Evolutionary conservation across 352 stramenopile genomes (phyloP).

Genomic region (Globisporangium paddicum): DNA sequence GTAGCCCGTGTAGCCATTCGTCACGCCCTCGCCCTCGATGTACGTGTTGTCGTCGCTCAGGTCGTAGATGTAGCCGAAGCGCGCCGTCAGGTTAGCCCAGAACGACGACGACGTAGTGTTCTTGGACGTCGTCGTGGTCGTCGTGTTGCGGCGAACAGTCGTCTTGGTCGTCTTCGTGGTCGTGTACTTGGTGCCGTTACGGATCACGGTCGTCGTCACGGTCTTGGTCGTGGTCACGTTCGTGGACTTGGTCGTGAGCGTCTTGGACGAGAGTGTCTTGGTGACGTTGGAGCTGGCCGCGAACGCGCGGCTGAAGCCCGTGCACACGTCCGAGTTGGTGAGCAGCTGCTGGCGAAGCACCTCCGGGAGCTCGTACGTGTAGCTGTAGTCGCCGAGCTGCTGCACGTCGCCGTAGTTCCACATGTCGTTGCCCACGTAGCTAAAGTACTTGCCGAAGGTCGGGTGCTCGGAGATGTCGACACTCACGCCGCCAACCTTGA

Average conservation of each 20-base stretch:
- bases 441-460: slow-evolving; percentile 60
- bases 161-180: slow-evolving; percentile 46
- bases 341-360: slow-evolving; percentile 55
- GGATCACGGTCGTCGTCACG: slow-evolving; percentile 36
- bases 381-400: slow-evolving; percentile 66
- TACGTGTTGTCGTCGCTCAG: slow-evolving; percentile 35
- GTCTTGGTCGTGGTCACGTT: slow-evolving; percentile 43
- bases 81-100: slow-evolving; percentile 27
- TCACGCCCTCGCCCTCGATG: slow-evolving; percentile 28
- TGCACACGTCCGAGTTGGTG: slow-evolving; percentile 61
- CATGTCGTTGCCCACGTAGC: slow-evolving; percentile 41
- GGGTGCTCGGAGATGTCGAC: slow-evolving; percentile 57
- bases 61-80: slow-evolving; percentile 40
- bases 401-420: slow-evolving; percentile 60
- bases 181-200: slow-evolving; percentile 48
- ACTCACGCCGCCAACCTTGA: slow-evolving; percentile 33
- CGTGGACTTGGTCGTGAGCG: slow-evolving; percentile 35
- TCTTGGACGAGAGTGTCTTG: slow-evolving; percentile 29
- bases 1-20: slow-evolving; percentile 50
- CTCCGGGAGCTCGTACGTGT: slow-evolving; percentile 64
- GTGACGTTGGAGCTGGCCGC: slow-evolving; percentile 29
- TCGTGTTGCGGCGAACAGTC: slow-evolving; percentile 29
- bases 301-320: slow-evolving; percentile 44
- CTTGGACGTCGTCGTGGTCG: slow-evolving; percentile 16
- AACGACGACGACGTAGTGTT: slow-evolving; percentile 27